A percentile compares a stretch with the other conserved stretches of the same genome.
phyloP scores from a whole-genome alignment of 106 monocot genomes.

The Triglochin maritima region DNA sequence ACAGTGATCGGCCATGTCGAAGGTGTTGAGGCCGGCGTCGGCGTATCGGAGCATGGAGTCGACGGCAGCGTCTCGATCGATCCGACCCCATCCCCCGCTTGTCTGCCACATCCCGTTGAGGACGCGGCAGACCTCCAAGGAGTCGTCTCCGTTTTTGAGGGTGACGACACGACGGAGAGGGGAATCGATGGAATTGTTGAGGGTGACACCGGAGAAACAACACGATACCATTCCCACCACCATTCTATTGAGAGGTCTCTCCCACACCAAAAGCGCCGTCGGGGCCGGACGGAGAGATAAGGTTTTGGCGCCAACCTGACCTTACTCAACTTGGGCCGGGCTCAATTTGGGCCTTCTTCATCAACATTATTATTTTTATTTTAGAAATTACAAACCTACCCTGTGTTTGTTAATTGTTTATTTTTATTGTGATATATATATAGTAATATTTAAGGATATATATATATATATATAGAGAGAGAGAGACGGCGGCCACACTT shows the following conservation, averaged over 20 bases:
- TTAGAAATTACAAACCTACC: too few relatives aligned
- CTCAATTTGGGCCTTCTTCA: too few relatives aligned
- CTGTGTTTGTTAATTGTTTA: too few relatives aligned
- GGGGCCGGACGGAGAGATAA: not conserved
- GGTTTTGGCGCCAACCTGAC: not conserved
- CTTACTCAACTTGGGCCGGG: too few relatives aligned
- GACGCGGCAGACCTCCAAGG: conserved; percentile 71
- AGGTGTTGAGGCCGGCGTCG: conserved; percentile 83
- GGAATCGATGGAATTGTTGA: conserved; percentile 3
- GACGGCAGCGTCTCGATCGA: conserved; percentile 83
- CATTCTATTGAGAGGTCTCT: conserved; percentile 7
- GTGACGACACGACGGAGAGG: conserved; percentile 14
- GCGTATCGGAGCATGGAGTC: conserved; percentile 83
- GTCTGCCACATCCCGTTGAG: conserved; percentile 99
- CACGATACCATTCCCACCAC: too few relatives aligned
- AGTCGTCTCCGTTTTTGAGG: conserved; percentile 44
- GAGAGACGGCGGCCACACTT: too few relatives aligned
- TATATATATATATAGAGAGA: too few relatives aligned
- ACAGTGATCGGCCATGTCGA: conserved; percentile 99
- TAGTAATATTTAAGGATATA: too few relatives aligned
- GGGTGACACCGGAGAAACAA: too few relatives aligned
- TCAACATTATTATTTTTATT: too few relatives aligned
- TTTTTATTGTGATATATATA: too few relatives aligned
- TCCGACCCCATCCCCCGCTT: conserved; percentile 93
- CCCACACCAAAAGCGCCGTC: too few relatives aligned